Evolutionary conservation across 2,329 filamentous ascomycete species (phyloP), one percentile per base, ranked within the genome.

Genomic region (Aureobasidium sp.): DNA sequence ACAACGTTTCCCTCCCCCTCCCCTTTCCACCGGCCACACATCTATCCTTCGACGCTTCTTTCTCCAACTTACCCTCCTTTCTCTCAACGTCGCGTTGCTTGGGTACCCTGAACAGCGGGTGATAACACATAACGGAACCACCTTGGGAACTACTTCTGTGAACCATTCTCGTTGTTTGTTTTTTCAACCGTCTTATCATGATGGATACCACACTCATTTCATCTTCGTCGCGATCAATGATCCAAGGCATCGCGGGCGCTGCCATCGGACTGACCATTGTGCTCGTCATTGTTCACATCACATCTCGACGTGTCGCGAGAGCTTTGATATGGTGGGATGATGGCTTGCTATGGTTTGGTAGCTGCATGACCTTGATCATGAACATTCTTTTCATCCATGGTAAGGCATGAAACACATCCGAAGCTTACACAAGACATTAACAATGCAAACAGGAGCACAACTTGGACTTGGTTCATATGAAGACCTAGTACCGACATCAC

Each of bases 281-380:
- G 5, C 37, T 54, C 19, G 32, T 54, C 41, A 34, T 34, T 14
- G 11, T 48, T 38, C 40, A 42, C 22, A 48, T 54, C 4, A 12
- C 39, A 22, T 39, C 32, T 8, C 32, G 51, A 39, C 51, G 41
- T 6, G 6, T 48, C 17, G 51, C 51, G 17, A 47, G 24, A 47
- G 25, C 51, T 14, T 32, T 10, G 4, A 22, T 54, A 6, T 54
- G 51, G 51, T 54, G 51, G 51, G 51, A 54, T 48, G 51, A 54
- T 19, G 6, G 51, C 16, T 29, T 39, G n/a, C 24, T 41, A 30
- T 54, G 51, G 51, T 22, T 48, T 16, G 51, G 51, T 24, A 19
- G 37, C 12, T 30, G 24, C 24, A 37, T 54, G 24, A 27, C 42
- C 19, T 35, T 48, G 25, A 34, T 27, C 16, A 48, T 48, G 25